Evolutionary conservation across 441 rosid genomes (phyloP).

Genomic region (Viola pubescens): DNA sequence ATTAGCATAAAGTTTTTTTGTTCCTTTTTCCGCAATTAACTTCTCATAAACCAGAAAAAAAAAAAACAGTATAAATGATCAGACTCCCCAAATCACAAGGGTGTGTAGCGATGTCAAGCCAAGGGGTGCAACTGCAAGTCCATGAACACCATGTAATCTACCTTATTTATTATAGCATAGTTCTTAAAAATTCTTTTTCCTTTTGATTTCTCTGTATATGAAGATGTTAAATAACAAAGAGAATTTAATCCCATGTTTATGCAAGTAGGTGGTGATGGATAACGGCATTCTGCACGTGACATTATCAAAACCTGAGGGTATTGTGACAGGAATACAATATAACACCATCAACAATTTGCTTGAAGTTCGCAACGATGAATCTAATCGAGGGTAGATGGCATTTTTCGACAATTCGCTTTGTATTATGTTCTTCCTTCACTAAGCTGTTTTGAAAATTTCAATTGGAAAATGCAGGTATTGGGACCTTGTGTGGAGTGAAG

Average conservation of each 20-base stretch:
- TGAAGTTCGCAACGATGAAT: conserved; percentile 42
- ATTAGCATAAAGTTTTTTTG: too few relatives aligned
- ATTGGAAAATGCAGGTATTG: conserved; percentile 45
- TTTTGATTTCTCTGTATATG: not conserved
- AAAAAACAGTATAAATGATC: not conserved
- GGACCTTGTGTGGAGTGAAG: conserved; percentile 77
- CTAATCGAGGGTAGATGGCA: conserved; percentile 34
- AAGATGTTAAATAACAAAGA: not conserved
- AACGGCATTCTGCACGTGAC: conserved; percentile 45
- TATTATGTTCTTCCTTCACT: not conserved
- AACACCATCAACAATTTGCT: conserved; percentile 67
- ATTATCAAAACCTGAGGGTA: conserved; percentile 40
- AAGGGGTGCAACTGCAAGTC: conserved; percentile 33
- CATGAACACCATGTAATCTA: conserved; percentile 43
- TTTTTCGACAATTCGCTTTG: not conserved
- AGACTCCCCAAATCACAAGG: not conserved
- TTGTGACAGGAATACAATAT: conserved; percentile 40
- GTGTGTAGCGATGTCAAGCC: conserved; percentile 26
- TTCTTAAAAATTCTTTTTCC: not conserved
- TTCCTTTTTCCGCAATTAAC: not conserved
- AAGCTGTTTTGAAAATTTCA: not conserved
- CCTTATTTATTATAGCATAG: not conserved
- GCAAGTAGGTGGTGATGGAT: conserved; percentile 42
- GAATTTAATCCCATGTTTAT: not conserved
- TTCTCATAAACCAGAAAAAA: not conserved